Base-by-base conservation (phyloP, 352 stramenopile species). In the Saprolegnia diclina region DNA sequence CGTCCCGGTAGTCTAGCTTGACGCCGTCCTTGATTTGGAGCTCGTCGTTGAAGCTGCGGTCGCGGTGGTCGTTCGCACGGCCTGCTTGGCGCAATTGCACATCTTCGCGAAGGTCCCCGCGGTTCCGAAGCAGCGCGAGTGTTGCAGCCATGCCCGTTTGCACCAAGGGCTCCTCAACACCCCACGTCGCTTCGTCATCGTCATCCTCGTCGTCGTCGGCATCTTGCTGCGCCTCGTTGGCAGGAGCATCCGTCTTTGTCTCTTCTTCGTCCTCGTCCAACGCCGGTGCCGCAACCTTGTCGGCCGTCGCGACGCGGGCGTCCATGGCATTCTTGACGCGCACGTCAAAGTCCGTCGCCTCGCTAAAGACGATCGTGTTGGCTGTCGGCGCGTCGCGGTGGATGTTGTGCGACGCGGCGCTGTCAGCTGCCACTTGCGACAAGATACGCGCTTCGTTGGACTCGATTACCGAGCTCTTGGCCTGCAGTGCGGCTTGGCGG, bases 1-100 rank as follows among this genome's bases (percentile, higher is more conserved):
- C 94, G 74, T 99, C 96, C 50, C 96, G 87, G 80, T 99, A 99
- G 74, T 99, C 96, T 16, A 99, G 73, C 63, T 92, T 93, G 24
- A 93, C 85, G n/a, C 87, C 87, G 56, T 92, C 84, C 71, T 91
- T 91, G 40, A 94, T 65, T 0, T 74, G 79, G 2, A 98, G 72
- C 73, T 98, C 87, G 1, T 96, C 74, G 19, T 96, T 79, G 52
- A 95, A 80, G 67, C 96, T 94, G 76, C 95, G 90, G 38, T 98
- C 92, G 32, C 96, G 96, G 14, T 90, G 75, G 77, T 99, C 96
- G 63, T 98, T 98, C 0, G 94, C 91, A 56, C 96, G 83, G 35
- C 96, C 96, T 26, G 92, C 83, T 56, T 98, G 85, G 57, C 97
- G 87, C 74, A 98, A 90, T 5, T 84, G 79, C 32, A 89, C 82